Percentiles rank a stretch among this genome's conserved stretches.
phyloP scores from a whole-genome alignment of 257 asterid species.

The Solanum tarapatanum region DNA sequence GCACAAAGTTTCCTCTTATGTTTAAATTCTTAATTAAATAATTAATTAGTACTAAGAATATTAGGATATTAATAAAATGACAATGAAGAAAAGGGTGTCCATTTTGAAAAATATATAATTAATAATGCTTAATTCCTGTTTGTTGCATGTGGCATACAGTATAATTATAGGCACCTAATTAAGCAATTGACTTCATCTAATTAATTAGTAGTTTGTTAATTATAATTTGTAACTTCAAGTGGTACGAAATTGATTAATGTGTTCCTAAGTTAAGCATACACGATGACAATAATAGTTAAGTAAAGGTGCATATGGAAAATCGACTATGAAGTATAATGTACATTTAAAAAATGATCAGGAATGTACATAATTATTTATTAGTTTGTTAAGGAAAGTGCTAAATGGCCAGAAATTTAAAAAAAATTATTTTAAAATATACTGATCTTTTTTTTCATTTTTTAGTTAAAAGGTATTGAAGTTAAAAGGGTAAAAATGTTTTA shows the following conservation, averaged over 20 bases:
- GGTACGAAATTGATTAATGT: neutral
- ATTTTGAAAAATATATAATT: neutral
- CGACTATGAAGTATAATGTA: neutral
- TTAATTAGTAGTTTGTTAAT: neutral
- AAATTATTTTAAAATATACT: too few species aligned
- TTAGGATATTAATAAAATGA: neutral
- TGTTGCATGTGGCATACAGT: neutral
- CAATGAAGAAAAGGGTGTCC: neutral
- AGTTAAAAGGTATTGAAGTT: too few species aligned
- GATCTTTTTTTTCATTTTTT: too few species aligned
- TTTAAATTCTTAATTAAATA: neutral
- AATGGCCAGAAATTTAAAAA: too few species aligned
- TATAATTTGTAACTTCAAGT: neutral
- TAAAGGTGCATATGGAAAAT: neutral
- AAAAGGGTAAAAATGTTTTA: too few species aligned
- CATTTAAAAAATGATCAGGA: neutral
- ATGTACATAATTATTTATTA: neutral
- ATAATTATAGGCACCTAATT: neutral
- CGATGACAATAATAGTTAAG: neutral
- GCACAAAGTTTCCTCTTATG: slow-evolving; percentile 1
- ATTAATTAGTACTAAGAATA: neutral
- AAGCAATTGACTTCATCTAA: neutral
- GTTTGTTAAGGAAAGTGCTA: neutral
- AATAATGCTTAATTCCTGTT: neutral
- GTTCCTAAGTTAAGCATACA: neutral